phyloP scores from a whole-genome alignment of 345 rosid genomes.

The Arabidopsis suecica region DNA sequence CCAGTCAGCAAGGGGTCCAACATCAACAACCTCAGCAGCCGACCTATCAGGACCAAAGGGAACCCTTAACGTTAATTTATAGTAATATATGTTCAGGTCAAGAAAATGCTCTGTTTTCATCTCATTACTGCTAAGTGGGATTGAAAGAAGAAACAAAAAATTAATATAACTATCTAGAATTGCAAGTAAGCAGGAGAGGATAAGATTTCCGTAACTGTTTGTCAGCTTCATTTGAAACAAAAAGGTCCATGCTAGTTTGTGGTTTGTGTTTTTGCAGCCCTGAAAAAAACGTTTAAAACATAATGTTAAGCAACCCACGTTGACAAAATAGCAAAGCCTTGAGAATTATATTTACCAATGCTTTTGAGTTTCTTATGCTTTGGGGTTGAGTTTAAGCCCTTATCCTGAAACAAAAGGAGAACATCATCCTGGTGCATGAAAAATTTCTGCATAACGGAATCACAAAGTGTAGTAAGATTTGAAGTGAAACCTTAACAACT shows the following conservation, averaged over 20 bases:
- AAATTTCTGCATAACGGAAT: constrained; percentile 9
- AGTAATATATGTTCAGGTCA: constrained; percentile 16
- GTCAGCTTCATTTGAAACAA: constrained; percentile 48
- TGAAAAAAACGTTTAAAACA: constrained; percentile 44
- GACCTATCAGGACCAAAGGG: constrained; percentile 49
- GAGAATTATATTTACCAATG: constrained; percentile 52
- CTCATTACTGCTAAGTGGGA: neutral
- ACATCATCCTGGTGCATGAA: constrained; percentile 13
- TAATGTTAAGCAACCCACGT: constrained; percentile 21
- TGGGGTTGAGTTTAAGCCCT: constrained; percentile 52
- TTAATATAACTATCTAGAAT: constrained; percentile 9
- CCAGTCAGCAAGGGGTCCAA: constrained; percentile 89
- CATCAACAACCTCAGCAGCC: constrained; percentile 60
- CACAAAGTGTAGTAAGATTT: constrained; percentile 18
- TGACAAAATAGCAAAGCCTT: constrained; percentile 19
- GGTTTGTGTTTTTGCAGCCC: constrained; percentile 64
- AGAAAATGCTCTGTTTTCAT: neutral
- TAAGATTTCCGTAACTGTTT: constrained; percentile 63
- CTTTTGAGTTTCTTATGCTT: constrained; percentile 76
- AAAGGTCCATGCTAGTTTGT: constrained; percentile 49
- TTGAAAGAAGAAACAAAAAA: constrained; percentile 7
- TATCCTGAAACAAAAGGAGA: constrained; percentile 52
- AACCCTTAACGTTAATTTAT: constrained; percentile 6
- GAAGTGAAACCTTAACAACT: constrained; percentile 50
- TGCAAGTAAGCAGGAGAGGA: constrained; percentile 27